Conservation (phyloP, 768 basidiomycete species). For the Suillus decipiens region DNA sequence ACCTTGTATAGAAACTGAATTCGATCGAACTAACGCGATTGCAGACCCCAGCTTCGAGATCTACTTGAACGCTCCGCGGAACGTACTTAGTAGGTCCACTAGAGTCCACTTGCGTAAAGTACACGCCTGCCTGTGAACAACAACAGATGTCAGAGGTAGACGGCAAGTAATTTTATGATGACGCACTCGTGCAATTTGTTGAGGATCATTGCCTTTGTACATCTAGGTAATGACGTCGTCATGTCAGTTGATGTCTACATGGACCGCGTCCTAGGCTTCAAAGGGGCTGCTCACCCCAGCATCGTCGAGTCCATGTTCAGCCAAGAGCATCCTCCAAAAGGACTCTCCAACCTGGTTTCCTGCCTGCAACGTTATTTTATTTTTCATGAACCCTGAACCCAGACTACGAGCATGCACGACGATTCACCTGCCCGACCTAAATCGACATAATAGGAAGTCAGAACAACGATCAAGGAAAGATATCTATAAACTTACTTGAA, state of each 20-base stretch:
- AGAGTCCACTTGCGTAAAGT: conserved; percentile 71
- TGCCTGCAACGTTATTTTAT: conserved; percentile 43
- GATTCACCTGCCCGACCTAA: conserved; percentile 69
- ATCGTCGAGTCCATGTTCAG: conserved; percentile 81
- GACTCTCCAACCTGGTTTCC: conserved; percentile 80
- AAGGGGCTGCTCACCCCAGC: conserved; percentile 51
- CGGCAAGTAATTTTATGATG: neutral
- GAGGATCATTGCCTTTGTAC: conserved; percentile 72
- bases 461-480: neutral
- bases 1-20: neutral
- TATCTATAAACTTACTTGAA: conserved; percentile 54
- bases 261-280: conserved; percentile 11
- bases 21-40: conserved; percentile 56
- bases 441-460: conserved; percentile 9
- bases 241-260: conserved; percentile 18
- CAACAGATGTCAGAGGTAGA: conserved; percentile 4
- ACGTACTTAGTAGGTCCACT: conserved; percentile 70
- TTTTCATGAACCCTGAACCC: conserved; percentile 6
- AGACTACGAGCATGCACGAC: neutral
- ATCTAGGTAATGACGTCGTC: conserved; percentile 37
- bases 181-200: conserved; percentile 73
- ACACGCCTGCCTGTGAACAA: conserved; percentile 65
- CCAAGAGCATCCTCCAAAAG: conserved; percentile 89
- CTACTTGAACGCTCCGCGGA: conserved; percentile 86
- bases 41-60: conserved; percentile 87